Conservation (phyloP, 495 filamentous ascomycete genomes). For the Zalerion maritima region DNA sequence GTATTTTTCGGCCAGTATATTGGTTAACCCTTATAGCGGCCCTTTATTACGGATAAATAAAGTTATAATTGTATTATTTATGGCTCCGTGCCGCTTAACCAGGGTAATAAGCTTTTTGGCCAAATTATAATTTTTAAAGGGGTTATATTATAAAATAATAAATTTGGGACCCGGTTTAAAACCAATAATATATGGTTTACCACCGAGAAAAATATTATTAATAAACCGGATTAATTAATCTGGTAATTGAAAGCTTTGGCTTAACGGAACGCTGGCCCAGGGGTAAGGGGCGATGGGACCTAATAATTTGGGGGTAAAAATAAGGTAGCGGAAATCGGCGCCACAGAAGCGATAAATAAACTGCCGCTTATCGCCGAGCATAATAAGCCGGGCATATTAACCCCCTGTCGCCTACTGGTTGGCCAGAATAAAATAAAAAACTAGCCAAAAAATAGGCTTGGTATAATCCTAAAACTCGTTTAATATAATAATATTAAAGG, state of each 20-base stretch:
- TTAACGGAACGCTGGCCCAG: constrained; percentile 1
- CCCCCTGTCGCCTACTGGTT: constrained; percentile 1
- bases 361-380: constrained; percentile 8
- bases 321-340: constrained; percentile 6
- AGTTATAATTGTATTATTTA: constrained; percentile 4
- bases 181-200: constrained; percentile 4
- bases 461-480: constrained; percentile 9
- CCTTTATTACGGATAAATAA: constrained; percentile 1
- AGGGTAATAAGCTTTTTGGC: constrained; percentile 1
- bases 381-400: constrained; percentile 3
- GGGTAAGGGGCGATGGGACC: constrained; percentile 2
- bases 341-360: constrained; percentile 7
- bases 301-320: constrained; percentile 4
- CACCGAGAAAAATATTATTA: constrained; percentile 4
- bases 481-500: constrained; percentile 8
- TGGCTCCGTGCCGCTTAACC: constrained; percentile 1
- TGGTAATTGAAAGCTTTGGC: constrained; percentile 3
- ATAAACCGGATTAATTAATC: constrained; percentile 4
- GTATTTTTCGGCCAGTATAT: constrained; percentile 1
- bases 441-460: constrained; percentile 5
- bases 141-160: constrained; percentile 3
- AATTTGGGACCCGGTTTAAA: constrained; percentile 4
- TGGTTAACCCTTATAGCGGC: constrained; percentile 1
- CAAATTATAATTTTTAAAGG: constrained; percentile 1
- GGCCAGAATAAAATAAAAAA: constrained; percentile 3